Evolutionary conservation across 306 rosid genomes (phyloP), one percentile per base, ranked within the genome.

Genomic region (Fragaria vesca): DNA sequence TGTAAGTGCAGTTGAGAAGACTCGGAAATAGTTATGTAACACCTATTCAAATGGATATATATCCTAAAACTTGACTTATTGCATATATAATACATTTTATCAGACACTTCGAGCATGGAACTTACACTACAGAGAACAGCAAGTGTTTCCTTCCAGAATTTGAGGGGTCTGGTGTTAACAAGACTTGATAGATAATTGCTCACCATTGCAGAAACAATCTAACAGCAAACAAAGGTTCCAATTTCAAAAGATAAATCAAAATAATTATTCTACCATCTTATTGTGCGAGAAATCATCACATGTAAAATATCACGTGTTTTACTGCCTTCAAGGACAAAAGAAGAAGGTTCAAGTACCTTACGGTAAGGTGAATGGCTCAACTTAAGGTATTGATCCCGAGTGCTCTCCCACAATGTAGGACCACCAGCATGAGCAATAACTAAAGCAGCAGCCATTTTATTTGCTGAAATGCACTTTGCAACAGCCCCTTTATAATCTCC

Each of bases 121-220:
- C 99, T 88, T 90, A 93, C 99, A 83, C 96, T 96, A 81, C 99
- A 96, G 38, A 96, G 98, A 87, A 96, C 97, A 76, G 99, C 98
- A 78, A 96, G 99, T 62, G 99, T 96, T 85, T 96, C 98, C 84
- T 93, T 96, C 99, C 99, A 96, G 82, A 90, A 93, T 69, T 93
- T 96, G 34, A 96, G 93, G 51, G 99, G 99, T 76, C 98, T 93
- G 12, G 97, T 91, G 81, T 93, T 93, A 79, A 96, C 99, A 76
- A 96, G 95, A 82, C 98, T 96, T 90, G 88, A 81, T 32, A 96
- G 97, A 82, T 96, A 94, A 73, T 93, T 96, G 96, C 85, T 96
- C 87, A 96, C 99, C 98, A 91, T 96, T 10, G 98, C 99, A 79
- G 97, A 87, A 77, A 93, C 96, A 87, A 91, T 87, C 99, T 96